Evolutionary conservation across 1,284 basidiomycete species (phyloP), one percentile per base, ranked within the genome.

Genomic region (Sphagnurus paluster): DNA sequence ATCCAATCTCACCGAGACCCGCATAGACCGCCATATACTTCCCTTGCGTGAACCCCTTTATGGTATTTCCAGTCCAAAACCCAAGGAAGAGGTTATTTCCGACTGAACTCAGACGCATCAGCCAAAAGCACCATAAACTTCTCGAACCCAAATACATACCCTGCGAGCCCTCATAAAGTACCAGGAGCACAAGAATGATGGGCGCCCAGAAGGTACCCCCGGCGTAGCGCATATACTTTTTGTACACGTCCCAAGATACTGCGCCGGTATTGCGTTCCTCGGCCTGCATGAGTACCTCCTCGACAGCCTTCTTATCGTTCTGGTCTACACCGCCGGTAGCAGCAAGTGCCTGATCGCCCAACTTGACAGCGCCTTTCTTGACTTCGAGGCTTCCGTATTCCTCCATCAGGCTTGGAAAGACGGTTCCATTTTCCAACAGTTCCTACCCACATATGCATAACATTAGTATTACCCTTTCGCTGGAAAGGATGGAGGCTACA

Each of bases 21-120:
- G 79, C 80, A 56, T 87, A 89, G n/a, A 84, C 74, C 3, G 69
- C 84, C 74, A 87, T 87, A 60, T 87, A 87, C 42, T 82, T 69
- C 1, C 73, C 77, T 54, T 82, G 71, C 2, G 34, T 60, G 58
- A 84, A 83, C 1, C 75, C 72, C n/a, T 57, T 57, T 16, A 76
- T 67, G 17, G 63, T 70, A n/a, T 57, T 44, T 3, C 64, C 62
- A 1, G 73, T 75, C 75, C 75, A 77, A 49, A 74, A 76, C 0
- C 75, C 74, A 26, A 78, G 66, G 56, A 75, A 72, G 11, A 78
- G 54, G 25, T 65, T 75, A 41, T 70, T 71, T 3, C 66, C 69
- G 25, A 76, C 76, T 77, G 44, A 30, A 40, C 37, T 10, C 11
- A 2, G 8, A 24, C 21, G 3, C 13, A 30, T 37, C 14, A 47